Base-by-base conservation (phyloP, 768 basidiomycete species). In the Chiua virens region DNA sequence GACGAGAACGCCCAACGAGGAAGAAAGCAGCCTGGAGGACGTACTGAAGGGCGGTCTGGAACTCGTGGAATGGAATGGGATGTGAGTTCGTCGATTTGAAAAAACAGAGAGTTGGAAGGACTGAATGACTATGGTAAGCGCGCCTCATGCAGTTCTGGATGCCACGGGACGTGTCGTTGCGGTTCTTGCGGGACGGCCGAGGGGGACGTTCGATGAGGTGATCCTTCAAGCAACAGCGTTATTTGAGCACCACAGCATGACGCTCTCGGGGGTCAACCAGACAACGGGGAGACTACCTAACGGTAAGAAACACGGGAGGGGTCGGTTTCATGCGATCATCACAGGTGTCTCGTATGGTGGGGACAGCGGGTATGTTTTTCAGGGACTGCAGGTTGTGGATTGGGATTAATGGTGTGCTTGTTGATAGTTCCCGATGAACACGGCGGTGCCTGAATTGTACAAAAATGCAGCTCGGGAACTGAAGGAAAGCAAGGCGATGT, bases 41-140 rank as follows among this genome's bases (percentile, higher is more conserved):
- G 17, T 45, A 1, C 27, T 41, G 0, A 1, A 30, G 6, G 3
- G 7, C 1, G 28, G 49, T 1, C 21, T 17, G 8, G 9, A 10
- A 4, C 35, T 54, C 3, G 5, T 54, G 2, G 3, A 39, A 3
- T 54, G 53, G 49, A 45, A 54, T 9, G 45, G 53, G 3, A 13
- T 7, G 53, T 50, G 4, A 50, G 53, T 40, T 7, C 17, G 15
- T 2, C 13, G 6, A 13, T 18, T 10, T 5, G 6, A n/a, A 8
- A 41, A 15, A 5, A 5, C 14, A 8, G 9, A 2, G 25, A 8
- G 10, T 17, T 3, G 4, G 30, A 30, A 30, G 30, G 4, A 11
- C 30, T 30, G 10, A 11, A 3, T 30, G 30, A 3, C 13, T 3
- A 30, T 30, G 4, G 11, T 3, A 30, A 30, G 10, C 30, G 4